Percentiles rank a stretch among this genome's conserved stretches.
These are phyloP conservation scores for Mikania micrantha DNA, from an alignment of 129 eudicot genomes.

Conservation along the genomic window DNA sequence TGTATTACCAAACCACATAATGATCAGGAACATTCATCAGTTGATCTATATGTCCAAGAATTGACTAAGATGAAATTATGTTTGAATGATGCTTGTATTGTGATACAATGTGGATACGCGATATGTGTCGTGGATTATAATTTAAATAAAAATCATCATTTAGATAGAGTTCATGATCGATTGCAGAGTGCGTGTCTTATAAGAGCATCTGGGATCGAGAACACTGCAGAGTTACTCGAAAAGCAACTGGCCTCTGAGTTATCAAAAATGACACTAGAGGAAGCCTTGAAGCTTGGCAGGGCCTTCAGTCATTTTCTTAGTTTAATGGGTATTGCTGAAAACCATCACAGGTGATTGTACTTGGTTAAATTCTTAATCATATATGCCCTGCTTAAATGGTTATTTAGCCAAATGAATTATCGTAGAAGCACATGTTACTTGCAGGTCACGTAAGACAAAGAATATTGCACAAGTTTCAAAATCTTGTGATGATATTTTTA, in stretches of 20 bases:
- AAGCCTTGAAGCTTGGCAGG: constrained; percentile 67
- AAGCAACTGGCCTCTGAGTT: constrained; percentile 66
- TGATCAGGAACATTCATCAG: not conserved
- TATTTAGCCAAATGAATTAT: not conserved
- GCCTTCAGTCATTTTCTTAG: constrained; percentile 76
- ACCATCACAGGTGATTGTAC: constrained; percentile 59
- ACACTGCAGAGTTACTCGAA: constrained; percentile 75
- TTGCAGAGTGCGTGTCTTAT: constrained; percentile 76
- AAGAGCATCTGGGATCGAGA: constrained; percentile 68
- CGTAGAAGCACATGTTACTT: constrained; percentile 5
- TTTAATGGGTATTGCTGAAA: constrained; percentile 79
- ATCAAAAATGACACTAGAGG: constrained; percentile 70
- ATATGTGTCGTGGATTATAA: not conserved
- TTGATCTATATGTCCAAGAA: not conserved
- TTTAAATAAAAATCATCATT: not conserved
- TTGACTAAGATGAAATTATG: not conserved
- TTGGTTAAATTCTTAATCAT: not conserved
- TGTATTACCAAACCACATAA: not conserved
- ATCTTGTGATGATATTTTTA: constrained; percentile 90
- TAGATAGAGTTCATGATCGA: not conserved
- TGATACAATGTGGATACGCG: not conserved
- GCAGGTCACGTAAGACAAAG: constrained; percentile 62
- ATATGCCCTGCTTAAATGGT: not conserved
- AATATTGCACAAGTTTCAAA: constrained; percentile 54
- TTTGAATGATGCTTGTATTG: not conserved